Percentiles rank a stretch among this genome's conserved stretches.
Evolutionary conservation across 2,329 filamentous ascomycete species (phyloP).

Genomic region (Blastomyces percursus): DNA sequence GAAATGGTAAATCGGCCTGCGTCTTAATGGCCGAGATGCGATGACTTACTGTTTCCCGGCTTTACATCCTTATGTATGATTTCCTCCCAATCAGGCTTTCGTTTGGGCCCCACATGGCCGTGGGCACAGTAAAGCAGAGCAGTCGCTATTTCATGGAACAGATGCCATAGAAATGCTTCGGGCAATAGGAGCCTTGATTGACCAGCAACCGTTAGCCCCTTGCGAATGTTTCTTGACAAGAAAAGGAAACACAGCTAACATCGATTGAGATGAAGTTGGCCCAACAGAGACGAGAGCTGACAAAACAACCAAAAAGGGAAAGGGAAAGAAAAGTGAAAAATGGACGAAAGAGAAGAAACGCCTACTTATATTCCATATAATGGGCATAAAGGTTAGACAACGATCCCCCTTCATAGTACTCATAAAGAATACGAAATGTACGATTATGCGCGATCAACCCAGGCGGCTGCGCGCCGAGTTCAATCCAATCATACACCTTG

Average conservation of each 20-base stretch:
- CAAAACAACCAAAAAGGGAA: not conserved
- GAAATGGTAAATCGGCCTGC: not conserved
- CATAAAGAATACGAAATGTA: constrained; percentile 10
- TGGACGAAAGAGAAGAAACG: not conserved
- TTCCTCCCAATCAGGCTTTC: constrained; percentile 10
- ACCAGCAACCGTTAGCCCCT: not conserved
- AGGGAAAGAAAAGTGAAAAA: not conserved
- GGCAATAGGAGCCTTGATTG: constrained; percentile 5
- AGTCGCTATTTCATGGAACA: constrained; percentile 8
- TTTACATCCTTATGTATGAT: constrained; percentile 11
- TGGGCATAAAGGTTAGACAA: not conserved
- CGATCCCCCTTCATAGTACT: constrained; percentile 5
- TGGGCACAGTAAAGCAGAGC: constrained; percentile 9
- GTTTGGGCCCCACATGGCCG: not conserved
- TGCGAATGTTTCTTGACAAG: not conserved
- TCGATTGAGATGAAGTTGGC: not conserved
- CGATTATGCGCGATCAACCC: not conserved
- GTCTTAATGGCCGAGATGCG: not conserved
- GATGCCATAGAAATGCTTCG: constrained; percentile 11
- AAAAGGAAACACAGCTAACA: not conserved
- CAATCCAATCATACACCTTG: constrained; percentile 10
- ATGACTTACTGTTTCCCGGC: constrained; percentile 10
- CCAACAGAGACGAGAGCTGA: not conserved
- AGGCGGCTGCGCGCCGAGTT: not conserved
- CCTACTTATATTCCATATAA: constrained; percentile 6